Percentiles rank a stretch among this genome's conserved stretches.
Evolutionary conservation across 2,329 filamentous ascomycete genomes (phyloP).

Genomic region (Curvularia sp.): DNA sequence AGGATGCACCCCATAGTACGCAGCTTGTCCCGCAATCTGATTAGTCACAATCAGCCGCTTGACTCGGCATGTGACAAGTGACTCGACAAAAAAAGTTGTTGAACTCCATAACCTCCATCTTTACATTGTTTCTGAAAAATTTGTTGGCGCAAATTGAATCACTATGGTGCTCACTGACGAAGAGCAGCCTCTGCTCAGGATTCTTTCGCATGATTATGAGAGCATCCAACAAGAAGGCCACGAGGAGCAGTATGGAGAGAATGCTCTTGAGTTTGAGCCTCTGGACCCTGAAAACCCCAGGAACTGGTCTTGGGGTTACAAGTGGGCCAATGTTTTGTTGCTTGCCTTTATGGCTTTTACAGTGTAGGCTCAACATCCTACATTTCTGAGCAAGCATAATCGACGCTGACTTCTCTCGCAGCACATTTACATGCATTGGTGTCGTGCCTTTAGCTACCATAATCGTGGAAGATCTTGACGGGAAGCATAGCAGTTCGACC

Average conservation of each 20-base stretch:
- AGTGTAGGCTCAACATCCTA: slow-evolving; percentile 33
- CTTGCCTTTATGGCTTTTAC: slow-evolving; percentile 47
- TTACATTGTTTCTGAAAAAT: neutral
- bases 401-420: slow-evolving; percentile 13
- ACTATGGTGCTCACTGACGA: slow-evolving; percentile 35
- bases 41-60: slow-evolving; percentile 12
- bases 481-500: slow-evolving; percentile 31
- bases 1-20: slow-evolving; percentile 3
- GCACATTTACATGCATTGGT: slow-evolving; percentile 50
- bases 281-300: slow-evolving; percentile 41
- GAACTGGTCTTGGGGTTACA: slow-evolving; percentile 42
- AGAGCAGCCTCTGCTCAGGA: slow-evolving; percentile 41
- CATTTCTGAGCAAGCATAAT: neutral
- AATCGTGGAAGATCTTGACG: slow-evolving; percentile 44
- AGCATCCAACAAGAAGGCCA: slow-evolving; percentile 22
- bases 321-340: slow-evolving; percentile 44
- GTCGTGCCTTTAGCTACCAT: slow-evolving; percentile 43
- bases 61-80: slow-evolving; percentile 2
- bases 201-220: slow-evolving; percentile 28
- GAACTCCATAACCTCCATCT: neutral
- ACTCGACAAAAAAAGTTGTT: slow-evolving; percentile 10
- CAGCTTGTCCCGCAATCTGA: slow-evolving; percentile 3
- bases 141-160: neutral
- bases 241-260: slow-evolving; percentile 23
- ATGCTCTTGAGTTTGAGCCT: slow-evolving; percentile 38